These are phyloP conservation scores for Adansonia rubrostipa DNA, from an alignment of 441 rosid species.

Conservation along the genomic window DNA sequence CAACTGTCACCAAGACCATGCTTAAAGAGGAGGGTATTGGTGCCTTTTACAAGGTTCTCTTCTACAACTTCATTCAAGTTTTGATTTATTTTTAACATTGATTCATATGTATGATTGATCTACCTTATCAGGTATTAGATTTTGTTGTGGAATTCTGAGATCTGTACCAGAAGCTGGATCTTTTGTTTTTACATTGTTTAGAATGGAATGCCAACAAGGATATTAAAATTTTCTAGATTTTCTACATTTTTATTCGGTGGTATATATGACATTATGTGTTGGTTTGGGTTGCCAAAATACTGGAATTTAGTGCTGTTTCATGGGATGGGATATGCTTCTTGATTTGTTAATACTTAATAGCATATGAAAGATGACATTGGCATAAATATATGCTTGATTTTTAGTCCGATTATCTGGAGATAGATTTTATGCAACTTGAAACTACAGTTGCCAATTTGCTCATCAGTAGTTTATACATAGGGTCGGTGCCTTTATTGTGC, in stretches of 20 bases:
- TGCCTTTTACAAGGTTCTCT: conserved; percentile 85
- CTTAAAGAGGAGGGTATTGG: conserved; percentile 83
- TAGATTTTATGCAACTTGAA: not conserved
- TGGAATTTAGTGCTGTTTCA: conserved; percentile 1
- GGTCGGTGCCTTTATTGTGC: not conserved
- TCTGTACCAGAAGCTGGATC: conserved; percentile 7
- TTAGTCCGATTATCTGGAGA: not conserved
- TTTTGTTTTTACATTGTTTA: not conserved
- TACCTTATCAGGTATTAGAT: not conserved
- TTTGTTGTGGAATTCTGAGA: conserved; percentile 3
- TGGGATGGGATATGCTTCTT: not conserved
- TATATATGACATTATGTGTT: not conserved
- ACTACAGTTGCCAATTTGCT: not conserved
- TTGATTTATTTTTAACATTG: not conserved
- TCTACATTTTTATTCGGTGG: not conserved
- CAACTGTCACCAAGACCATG: conserved; percentile 73
- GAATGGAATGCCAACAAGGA: not conserved
- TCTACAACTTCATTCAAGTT: conserved; percentile 17
- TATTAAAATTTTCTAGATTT: not conserved
- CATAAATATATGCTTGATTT: not conserved
- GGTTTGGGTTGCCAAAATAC: conserved; percentile 10
- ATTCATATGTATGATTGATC: conserved; percentile 19
- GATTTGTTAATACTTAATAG: not conserved
- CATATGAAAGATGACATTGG: not conserved
- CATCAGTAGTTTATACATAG: not conserved